Evolutionary conservation across 176 grass and related monocot genomes (phyloP), one percentile per base, ranked within the genome.

Genomic region (Carex pumila): DNA sequence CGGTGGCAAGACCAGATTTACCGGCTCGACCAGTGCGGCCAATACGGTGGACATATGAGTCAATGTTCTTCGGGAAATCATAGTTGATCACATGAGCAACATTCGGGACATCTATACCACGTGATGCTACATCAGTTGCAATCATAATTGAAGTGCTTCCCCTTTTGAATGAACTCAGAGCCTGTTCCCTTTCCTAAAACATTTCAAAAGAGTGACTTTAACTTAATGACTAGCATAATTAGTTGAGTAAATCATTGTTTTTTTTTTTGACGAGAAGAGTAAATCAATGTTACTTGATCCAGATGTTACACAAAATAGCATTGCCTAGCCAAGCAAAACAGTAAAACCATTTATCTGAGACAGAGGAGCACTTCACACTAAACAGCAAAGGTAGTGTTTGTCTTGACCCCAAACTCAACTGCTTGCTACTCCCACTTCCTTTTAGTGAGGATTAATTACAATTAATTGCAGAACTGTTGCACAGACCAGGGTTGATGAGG

Each of bases 81-180:
- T 88, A 97, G 86, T 97, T 94, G 65, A 94, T 94, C 34, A 97
- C 92, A 82, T 94, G 94, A 61, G 84, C 71, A 59, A 97, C 90
- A 65, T 97, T 90, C 5, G 92, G 92, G n/a, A 97, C 85, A 65
- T 97, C 92, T 13, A 94, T 65, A 59, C 89, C 94, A 36, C 89
- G 82, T 58, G 94, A 71, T 2, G 92, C 94, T 29, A 97, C 90
- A 87, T 97, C 92, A 29, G 94, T 97, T 10, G 89, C 90, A 2
- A 92, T 89, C 90, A 97, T 85, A 71, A 97, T 87, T 25, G 92
- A 86, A 81, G 81, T 92, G 18, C 17, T 61, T 11, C 92, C 92
- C 45, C 66, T 88, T 66, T 92, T 92, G 65, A 97, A 97, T 18
- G 92, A 91, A 81, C 12, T 90, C 80, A 97, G 81, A 47, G 94